Percentiles rank a stretch among this genome's conserved stretches.
phyloP scores from a whole-genome alignment of 2,329 filamentous ascomycete genomes.

The Coniella lustricola region DNA sequence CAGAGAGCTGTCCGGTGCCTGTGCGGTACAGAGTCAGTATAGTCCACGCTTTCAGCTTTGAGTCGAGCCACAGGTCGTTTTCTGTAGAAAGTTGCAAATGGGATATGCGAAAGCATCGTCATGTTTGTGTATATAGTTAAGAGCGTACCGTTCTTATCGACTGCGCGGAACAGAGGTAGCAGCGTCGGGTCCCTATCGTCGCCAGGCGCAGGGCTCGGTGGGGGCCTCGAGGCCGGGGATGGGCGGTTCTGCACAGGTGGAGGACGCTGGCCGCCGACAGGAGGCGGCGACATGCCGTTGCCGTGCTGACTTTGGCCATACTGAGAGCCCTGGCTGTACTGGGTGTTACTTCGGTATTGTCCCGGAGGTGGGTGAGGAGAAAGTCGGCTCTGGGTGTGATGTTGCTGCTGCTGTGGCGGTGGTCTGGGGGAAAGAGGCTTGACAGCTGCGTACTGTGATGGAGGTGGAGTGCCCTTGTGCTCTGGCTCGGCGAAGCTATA shows the following conservation, averaged over 20 bases:
- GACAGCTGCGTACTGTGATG: constrained; percentile 37
- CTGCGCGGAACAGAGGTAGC: constrained; percentile 79
- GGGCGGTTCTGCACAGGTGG: constrained; percentile 40
- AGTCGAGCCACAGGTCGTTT: no score
- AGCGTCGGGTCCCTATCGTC: constrained; percentile 62
- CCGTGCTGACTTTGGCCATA: constrained; percentile 18
- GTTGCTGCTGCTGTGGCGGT: constrained; percentile 7
- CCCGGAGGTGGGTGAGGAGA: constrained; percentile 9
- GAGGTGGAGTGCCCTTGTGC: constrained; percentile 21
- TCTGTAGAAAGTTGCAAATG: no score
- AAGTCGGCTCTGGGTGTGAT: constrained; percentile 17
- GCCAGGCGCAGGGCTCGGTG: constrained; percentile 54
- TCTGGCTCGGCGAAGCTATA: constrained; percentile 47
- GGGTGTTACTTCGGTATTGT: constrained; percentile 1
- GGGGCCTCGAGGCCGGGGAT: constrained; percentile 52
- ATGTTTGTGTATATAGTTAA: background rate
- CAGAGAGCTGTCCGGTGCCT: constrained; percentile 75
- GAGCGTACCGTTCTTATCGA: constrained; percentile 70
- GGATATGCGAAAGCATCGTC: background rate
- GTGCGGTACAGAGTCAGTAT: constrained; percentile 9
- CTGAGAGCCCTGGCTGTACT: constrained; percentile 22
- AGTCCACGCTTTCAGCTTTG: background rate
- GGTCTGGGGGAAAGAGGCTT: constrained; percentile 40
- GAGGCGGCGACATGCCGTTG: constrained; percentile 42
- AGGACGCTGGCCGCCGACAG: constrained; percentile 36